These are phyloP conservation scores for Ophiosphaerella herpotricha DNA, from an alignment of 2,329 filamentous ascomycete genomes.

Conservation along the genomic window DNA sequence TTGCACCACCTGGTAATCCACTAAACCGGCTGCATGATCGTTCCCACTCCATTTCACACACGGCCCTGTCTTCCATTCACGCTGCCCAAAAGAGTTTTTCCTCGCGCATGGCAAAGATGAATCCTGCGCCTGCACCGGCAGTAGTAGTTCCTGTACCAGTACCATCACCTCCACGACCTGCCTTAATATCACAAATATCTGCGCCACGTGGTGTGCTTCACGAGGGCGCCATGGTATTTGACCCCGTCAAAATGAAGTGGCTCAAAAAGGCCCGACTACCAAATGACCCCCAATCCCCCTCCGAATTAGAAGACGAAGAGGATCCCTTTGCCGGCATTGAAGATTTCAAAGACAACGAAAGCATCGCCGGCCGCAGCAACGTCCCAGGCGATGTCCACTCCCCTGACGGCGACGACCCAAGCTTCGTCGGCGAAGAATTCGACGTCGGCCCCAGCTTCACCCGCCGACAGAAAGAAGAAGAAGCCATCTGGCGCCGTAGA, in stretches of 20 bases:
- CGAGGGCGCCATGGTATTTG: slow-evolving; percentile 98
- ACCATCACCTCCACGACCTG: slow-evolving; percentile 62
- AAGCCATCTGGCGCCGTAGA: slow-evolving; percentile 86
- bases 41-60: slow-evolving; percentile 51
- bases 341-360: slow-evolving; percentile 74
- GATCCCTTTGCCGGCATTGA: slow-evolving; percentile 96
- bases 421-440: slow-evolving; percentile 88
- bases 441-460: slow-evolving; percentile 96
- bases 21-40: slow-evolving; percentile 38
- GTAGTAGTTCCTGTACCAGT: slow-evolving; percentile 53
- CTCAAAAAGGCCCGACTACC: slow-evolving; percentile 66
- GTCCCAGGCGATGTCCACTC: slow-evolving; percentile 24
- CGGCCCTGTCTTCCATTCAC: slow-evolving; percentile 36
- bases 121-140: slow-evolving; percentile 34
- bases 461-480: slow-evolving; percentile 84
- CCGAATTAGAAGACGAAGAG: slow-evolving; percentile 79
- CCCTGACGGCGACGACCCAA: slow-evolving; percentile 31
- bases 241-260: slow-evolving; percentile 97
- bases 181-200: slow-evolving; percentile 89
- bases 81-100: slow-evolving; percentile 48
- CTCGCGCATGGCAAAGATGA: slow-evolving; percentile 37
- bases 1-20: slow-evolving; percentile 39
- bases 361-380: slow-evolving; percentile 31
- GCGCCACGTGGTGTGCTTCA: slow-evolving; percentile 83
- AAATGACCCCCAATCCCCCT: slow-evolving; percentile 44